Percentiles rank a stretch among this genome's conserved stretches.
Conservation (phyloP, 2,329 filamentous ascomycete species). For the Apiospora sp. region DNA sequence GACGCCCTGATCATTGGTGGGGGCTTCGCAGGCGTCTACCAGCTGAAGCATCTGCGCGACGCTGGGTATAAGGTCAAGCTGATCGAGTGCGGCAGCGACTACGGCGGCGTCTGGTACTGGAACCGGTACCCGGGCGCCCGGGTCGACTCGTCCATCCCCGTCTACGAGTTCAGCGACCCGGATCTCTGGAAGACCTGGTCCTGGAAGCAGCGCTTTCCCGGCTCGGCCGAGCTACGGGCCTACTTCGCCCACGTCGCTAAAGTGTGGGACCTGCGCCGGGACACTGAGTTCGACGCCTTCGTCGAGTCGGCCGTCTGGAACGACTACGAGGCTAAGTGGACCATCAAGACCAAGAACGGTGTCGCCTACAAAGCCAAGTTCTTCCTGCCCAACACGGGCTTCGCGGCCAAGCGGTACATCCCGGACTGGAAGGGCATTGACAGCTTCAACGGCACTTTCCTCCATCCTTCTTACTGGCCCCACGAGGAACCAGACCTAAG, state of each 20-base stretch:
- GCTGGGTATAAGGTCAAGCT: conserved; percentile 46
- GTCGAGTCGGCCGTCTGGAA: conserved; percentile 53
- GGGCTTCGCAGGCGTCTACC: conserved; percentile 46
- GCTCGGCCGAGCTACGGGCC: conserved; percentile 47
- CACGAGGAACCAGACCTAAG: conserved; percentile 59
- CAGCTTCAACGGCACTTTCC: conserved; percentile 63
- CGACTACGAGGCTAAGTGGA: conserved; percentile 48
- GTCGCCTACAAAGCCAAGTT: conserved; percentile 48
- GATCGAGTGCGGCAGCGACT: conserved; percentile 46
- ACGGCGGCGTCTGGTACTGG: conserved; percentile 55
- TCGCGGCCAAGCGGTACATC: conserved; percentile 55
- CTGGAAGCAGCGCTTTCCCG: conserved; percentile 52
- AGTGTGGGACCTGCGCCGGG: conserved; percentile 51
- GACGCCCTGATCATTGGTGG: conserved; percentile 51
- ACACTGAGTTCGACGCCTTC: conserved; percentile 52
- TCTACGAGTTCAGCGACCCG: conserved; percentile 45
- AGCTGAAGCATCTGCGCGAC: conserved; percentile 47
- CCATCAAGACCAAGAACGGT: conserved; percentile 51
- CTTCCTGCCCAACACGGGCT: conserved; percentile 56
- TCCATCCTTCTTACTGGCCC: conserved; percentile 68
- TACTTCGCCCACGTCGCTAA: conserved; percentile 58
- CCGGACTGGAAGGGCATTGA: conserved; percentile 56
- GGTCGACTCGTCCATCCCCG: conserved; percentile 45
- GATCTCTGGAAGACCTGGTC: conserved; percentile 54
- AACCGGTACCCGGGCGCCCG: conserved; percentile 53